Base-by-base conservation (phyloP, 352 stramenopile genomes). In the Halophytophthora polymorphica region DNA sequence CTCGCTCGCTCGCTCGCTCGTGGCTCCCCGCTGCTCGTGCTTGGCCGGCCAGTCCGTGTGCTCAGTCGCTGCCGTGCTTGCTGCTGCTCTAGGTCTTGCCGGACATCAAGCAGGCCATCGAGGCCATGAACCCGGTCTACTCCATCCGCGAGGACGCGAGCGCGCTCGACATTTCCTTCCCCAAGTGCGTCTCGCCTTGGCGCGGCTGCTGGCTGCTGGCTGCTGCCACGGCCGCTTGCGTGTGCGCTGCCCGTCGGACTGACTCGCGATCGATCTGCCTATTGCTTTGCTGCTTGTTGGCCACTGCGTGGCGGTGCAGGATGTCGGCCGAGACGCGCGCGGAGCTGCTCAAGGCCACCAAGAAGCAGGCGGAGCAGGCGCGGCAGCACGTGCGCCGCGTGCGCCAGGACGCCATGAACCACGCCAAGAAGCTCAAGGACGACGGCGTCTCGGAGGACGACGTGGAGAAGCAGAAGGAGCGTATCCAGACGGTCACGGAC, bases 321-420 rank as follows among this genome's bases (percentile, higher is more conserved):
- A 91, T 93, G 81, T 88, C 83, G 13, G 83, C 88, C 67, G 83
- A 91, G 65, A 93, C 83, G 31, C 81, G 83, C 44, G 73, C 66
- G 2, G 83, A 93, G 48, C 63, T 93, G 22, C 66, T 82, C 19
- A 93, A 91, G 61, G 78, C 75, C 7, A 75, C 64, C 2, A 91
- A 91, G 69, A 93, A 93, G 55, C 80, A 93, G 56, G 83, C 81
- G 15, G 83, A 93, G 55, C 61, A 79, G 54, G 78, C 83, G 40
- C 81, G 83, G 2, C 81, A 92, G 64, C 83, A 93, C 46, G 71
- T 93, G 58, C 83, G 83, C 36, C 83, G 83, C 50, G 83, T 90
- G 59, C 83, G 83, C 15, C 83, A 93, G 60, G 83, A 93, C 54
- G 73, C 81, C 34, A 93, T 93, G 83, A 88, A 83, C 61, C 64